Conservation (phyloP, 176 grass and related monocot genomes). For the Cocos nucifera region DNA sequence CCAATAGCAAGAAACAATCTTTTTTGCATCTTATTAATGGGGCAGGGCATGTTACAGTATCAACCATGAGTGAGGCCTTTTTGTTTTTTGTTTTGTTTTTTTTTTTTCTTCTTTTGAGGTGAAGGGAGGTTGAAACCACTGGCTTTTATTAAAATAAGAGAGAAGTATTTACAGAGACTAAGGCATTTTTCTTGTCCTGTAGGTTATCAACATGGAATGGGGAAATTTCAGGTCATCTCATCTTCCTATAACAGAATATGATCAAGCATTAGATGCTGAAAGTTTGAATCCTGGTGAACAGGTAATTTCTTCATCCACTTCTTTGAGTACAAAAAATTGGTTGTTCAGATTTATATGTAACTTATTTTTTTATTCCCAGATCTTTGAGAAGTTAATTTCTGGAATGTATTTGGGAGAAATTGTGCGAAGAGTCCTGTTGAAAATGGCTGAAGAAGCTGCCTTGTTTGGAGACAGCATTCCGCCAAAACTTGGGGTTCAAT, state of each 20-base stretch:
- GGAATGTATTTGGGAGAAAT: constrained; percentile 21
- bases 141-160: too few species aligned
- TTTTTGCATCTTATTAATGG: too few species aligned
- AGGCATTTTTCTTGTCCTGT: background rate
- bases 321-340: too few species aligned
- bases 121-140: too few species aligned
- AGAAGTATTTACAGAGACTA: too few species aligned
- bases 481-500: constrained; percentile 10
- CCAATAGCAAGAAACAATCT: too few species aligned
- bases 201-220: constrained; percentile 25
- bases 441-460: constrained; percentile 9
- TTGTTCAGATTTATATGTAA: background rate
- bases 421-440: constrained; percentile 13
- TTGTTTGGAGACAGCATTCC: constrained; percentile 16
- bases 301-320: background rate
- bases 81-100: background rate
- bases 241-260: constrained; percentile 9
- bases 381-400: constrained; percentile 17
- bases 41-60: too few species aligned
- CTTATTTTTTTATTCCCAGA: background rate
- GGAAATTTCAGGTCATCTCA: constrained; percentile 7
- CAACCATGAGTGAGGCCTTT: too few species aligned
- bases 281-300: constrained; percentile 20
- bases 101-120: too few species aligned
- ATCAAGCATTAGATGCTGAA: constrained; percentile 6